Evolutionary conservation across 164 flowering plant species (phyloP).

Genomic region (Vitis riparia): DNA sequence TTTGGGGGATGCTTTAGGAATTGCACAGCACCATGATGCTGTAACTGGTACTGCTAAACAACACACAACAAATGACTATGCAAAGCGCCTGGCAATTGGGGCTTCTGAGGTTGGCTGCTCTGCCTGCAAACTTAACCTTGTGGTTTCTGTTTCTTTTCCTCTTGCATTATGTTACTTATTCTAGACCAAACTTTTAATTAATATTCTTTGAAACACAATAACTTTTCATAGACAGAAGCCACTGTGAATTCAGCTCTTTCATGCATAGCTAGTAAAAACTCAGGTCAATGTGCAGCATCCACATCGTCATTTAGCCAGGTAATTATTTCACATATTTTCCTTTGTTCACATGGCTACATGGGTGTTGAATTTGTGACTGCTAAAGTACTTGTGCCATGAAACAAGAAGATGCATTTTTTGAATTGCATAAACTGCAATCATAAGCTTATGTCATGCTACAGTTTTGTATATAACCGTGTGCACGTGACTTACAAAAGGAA

Average conservation of each 20-base stretch:
- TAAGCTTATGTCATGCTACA: no score
- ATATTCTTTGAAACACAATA: neutral
- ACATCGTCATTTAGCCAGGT: conserved; percentile 60
- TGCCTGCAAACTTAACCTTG: neutral
- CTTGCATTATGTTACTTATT: neutral
- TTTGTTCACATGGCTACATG: neutral
- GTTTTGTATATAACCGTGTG: no score
- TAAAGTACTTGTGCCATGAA: no score
- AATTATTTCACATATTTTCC: neutral
- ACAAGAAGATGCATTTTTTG: no score
- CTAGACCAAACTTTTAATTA: neutral
- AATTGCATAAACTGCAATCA: no score
- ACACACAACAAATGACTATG: conserved; percentile 86
- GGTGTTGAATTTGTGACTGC: neutral
- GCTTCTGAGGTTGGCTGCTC: conserved; percentile 54
- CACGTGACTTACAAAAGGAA: no score
- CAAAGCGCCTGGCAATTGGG: conserved; percentile 77
- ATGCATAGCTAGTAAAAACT: conserved; percentile 44
- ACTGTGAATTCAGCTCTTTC: conserved; percentile 63
- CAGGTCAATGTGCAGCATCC: conserved; percentile 37
- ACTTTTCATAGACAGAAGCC: conserved; percentile 50
- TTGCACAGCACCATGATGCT: conserved; percentile 93
- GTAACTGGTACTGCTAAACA: conserved; percentile 86
- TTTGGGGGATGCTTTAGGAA: conserved; percentile 86
- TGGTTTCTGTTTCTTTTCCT: neutral